A percentile compares a stretch with the other conserved stretches of the same genome.
Conservation (phyloP, 441 rosid species). For the Melastoma candidum region DNA sequence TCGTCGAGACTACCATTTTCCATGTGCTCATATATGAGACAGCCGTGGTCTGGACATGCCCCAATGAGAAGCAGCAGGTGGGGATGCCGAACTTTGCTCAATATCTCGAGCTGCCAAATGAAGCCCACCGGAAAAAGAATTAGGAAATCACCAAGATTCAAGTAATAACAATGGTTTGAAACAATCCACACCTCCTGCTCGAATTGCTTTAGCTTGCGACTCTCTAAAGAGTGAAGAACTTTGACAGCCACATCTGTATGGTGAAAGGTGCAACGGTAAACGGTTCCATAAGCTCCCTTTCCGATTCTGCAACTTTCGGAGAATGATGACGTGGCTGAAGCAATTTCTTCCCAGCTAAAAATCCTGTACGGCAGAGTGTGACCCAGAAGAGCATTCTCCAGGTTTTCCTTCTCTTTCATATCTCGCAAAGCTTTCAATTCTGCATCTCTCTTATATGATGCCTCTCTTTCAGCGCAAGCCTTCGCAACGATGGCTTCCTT, state of each 20-base stretch:
- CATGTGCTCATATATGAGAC: slow-evolving; percentile 82
- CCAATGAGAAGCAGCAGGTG: slow-evolving; percentile 90
- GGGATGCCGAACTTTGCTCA: slow-evolving; percentile 80
- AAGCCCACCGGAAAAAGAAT: background rate
- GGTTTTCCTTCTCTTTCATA: slow-evolving; percentile 61
- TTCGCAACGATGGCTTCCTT: slow-evolving; percentile 46
- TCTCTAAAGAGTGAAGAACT: slow-evolving; percentile 64
- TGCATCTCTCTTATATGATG: slow-evolving; percentile 45
- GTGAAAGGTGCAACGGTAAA: slow-evolving; percentile 63
- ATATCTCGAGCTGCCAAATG: slow-evolving; percentile 53
- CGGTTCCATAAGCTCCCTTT: slow-evolving; percentile 81
- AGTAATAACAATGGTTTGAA: background rate
- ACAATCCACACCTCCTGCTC: slow-evolving; percentile 58
- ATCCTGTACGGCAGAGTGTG: slow-evolving; percentile 37
- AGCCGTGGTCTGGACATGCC: slow-evolving; percentile 69
- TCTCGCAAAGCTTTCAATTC: slow-evolving; percentile 50
- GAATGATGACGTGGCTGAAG: slow-evolving; percentile 67
- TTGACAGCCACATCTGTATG: slow-evolving; percentile 79
- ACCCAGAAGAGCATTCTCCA: slow-evolving; percentile 48
- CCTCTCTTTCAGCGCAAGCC: slow-evolving; percentile 47
- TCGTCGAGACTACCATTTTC: slow-evolving; percentile 86
- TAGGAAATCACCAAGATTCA: background rate
- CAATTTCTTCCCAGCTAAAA: slow-evolving; percentile 75
- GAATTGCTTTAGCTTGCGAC: slow-evolving; percentile 47
- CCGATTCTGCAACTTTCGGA: slow-evolving; percentile 71